Base-by-base conservation (phyloP, 164 flowering plant genomes). In the Sextonia rubra region DNA sequence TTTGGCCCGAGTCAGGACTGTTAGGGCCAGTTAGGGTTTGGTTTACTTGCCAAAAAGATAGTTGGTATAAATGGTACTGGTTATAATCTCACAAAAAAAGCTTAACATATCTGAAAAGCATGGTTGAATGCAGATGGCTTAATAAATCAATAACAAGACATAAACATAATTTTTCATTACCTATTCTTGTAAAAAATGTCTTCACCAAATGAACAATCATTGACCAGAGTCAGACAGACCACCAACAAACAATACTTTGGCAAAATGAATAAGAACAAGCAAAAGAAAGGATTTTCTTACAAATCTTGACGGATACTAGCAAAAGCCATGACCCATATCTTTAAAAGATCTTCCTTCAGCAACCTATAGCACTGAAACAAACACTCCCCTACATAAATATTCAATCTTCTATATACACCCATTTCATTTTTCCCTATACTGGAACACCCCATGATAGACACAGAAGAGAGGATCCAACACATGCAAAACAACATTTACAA, bases 401-500 rank as follows among this genome's bases (percentile, higher is more conserved):
- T 17, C 30, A 64, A 64, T 27, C 67, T 64, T 29, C 14, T 17
- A 23, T 26, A 15, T 64, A 64, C 29, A 64, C 27, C 17, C 67
- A 27, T 29, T 29, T 29, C 29, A 61, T 61, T 27, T 25, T n/a
- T 25, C 47, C 67, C n/a, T 25, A 64, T 12, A 11, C n/a, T 17
- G 44, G 11, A 37, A 37, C 67, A 64, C 67, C 67, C 26, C 29
- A 29, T 15, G n/a, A 29, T 44, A 64, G 67, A 64, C 37, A n/a
- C n/a, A n/a, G n/a, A n/a, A n/a, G n/a, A 1, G n/a, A 64, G 44
- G 67, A 27, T 17, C 67, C 47, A 64, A 27, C 18, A 64, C 67
- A 17, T 64, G 67, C 27, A 61, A 64, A 64, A 64, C 44, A 29
- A 64, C 67, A 64, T 64, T 12, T 64, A 29, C 67, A 26, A 64